Evolutionary conservation across 2,329 filamentous ascomycete species (phyloP), one percentile per base, ranked within the genome.

Genomic region (Drechslerella dactyloides): DNA sequence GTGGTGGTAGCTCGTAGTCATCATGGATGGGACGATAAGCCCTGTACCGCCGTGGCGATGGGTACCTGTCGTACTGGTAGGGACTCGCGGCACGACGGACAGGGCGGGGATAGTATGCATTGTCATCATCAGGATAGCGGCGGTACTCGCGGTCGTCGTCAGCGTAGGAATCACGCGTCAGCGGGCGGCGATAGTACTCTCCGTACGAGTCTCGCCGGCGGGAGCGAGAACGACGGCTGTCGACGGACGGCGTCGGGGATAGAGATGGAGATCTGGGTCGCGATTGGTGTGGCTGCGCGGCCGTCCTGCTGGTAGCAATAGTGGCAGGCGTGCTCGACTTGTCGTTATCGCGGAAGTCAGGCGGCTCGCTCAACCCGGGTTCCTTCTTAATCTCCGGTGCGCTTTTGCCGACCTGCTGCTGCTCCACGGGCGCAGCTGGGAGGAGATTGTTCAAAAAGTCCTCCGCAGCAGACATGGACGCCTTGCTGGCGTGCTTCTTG

Each of bases 381-480:
- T 51, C 51, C 23, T 55, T 65, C 60, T 65, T 65, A 13, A 15
- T 15, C 8, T 72, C 54, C 24, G 52, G 46, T 1, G 5, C n/a
- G n/a, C n/a, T n/a, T 30, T 53, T 52, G 42, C 11, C 24, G 37
- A 15, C 8, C 35, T 30, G 60, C 7, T n/a, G 51, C 17, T 57
- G 42, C 13, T 21, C 37, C 15, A 37, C 21, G 17, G 40, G 27
- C 19, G 37, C 24, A 1, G 48, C 52, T 11, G 66, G 55, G 1
- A 72, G 46, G 15, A 72, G 50, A 35, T 60, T 73, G 19, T 73
- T 64, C 24, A 74, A 50, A 51, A 74, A 74, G 17, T 63, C 57
- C 33, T 74, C 73, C 23, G 73, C 73, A 13, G 60, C 60, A 33
- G 72, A 64, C 44, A 74, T 62, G 7, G 72, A 74, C 15, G 59